These are phyloP conservation scores for Tylopilus sp. DNA, from an alignment of 1,284 basidiomycete genomes.

Conservation along the genomic window DNA sequence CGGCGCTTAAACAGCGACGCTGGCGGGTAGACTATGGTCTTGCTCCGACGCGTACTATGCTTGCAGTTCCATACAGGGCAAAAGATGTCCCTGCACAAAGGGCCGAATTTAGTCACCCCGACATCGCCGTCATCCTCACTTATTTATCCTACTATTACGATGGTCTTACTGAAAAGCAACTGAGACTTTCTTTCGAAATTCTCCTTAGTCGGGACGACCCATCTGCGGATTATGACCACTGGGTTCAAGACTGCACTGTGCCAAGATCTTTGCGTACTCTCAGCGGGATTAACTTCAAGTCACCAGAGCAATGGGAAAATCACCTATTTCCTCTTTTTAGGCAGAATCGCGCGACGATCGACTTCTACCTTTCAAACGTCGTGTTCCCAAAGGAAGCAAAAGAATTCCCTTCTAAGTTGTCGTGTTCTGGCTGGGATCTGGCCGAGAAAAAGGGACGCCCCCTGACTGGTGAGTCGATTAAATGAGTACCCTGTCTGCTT, in stretches of 20 bases:
- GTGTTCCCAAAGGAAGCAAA: constrained; percentile 63
- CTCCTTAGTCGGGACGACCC: constrained; percentile 58
- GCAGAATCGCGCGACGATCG: constrained; percentile 51
- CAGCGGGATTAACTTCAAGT: constrained; percentile 54
- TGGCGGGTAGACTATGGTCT: constrained; percentile 66
- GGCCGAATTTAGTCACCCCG: constrained; percentile 65
- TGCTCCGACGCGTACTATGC: constrained; percentile 51
- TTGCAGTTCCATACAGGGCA: constrained; percentile 63
- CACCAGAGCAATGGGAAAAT: constrained; percentile 45
- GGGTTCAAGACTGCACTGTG: constrained; percentile 45
- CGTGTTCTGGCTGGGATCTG: constrained; percentile 65
- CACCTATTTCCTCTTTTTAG: constrained; percentile 49
- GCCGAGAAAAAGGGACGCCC: constrained; percentile 48
- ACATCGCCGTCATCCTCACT: constrained; percentile 57
- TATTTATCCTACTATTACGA: constrained; percentile 46
- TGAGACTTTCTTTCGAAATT: constrained; percentile 50
- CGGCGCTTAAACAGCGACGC: constrained; percentile 52
- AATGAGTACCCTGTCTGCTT: too few relatives aligned
- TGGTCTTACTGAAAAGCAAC: constrained; percentile 34
- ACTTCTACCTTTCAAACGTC: constrained; percentile 59
- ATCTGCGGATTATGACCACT: constrained; percentile 51
- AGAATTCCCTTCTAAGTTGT: constrained; percentile 57
- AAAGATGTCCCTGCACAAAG: constrained; percentile 59
- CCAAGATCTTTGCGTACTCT: constrained; percentile 45
- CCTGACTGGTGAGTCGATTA: constrained; percentile 25